Base-by-base conservation (phyloP, 805 yeast species). In the Candida multigemmis region DNA sequence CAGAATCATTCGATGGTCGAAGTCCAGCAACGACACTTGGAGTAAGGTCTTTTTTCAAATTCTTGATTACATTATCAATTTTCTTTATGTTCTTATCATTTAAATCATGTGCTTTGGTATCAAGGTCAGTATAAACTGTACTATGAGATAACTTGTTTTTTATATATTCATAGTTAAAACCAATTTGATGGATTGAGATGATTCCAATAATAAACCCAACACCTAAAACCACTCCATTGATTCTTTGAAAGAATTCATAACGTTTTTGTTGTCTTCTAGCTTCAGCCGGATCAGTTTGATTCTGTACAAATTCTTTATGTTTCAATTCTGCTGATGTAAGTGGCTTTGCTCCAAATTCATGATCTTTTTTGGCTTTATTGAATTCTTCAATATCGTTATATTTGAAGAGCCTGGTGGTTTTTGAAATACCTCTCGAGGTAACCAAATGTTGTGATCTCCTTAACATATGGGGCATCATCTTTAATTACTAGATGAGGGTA, bases 171-270 rank as follows among this genome's bases (percentile, higher is more conserved):
- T 65, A 67, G 37, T 71, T 60, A 48, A 56, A 49, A 27, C 59
- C 45, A 4, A 56, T 24, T 30, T 67, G 67, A 38, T 61, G 68
- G 1, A 48, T 55, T 12, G 64, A 57, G 7, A 65, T 26, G 2
- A 65, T 41, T 4, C 57, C 61, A 9, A 52, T 49, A 4, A 74
- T 37, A 1, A 60, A 46, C 5, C 48, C 32, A 0, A 60, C 14
- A 3, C 80, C 79, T 10, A 56, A 39, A 1, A 54, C 51, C 3
- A 61, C 40, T 0, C 71, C 74, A 35, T 66, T 65, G 26, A 65
- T 32, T 27, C 66, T 53, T 40, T 68, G 68, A 20, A 46, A 48
- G 27, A 53, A 36, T 39, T 69, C 74, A 33, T 49, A 54, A 14
- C 55, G 35, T 32, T 42, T 38, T 14, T 46, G 31, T 14, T 48